A percentile compares a stretch with the other conserved stretches of the same genome.
These are phyloP conservation scores for Pilatotrama ljubarskyi DNA, from an alignment of 768 basidiomycete species.

Conservation along the genomic window DNA sequence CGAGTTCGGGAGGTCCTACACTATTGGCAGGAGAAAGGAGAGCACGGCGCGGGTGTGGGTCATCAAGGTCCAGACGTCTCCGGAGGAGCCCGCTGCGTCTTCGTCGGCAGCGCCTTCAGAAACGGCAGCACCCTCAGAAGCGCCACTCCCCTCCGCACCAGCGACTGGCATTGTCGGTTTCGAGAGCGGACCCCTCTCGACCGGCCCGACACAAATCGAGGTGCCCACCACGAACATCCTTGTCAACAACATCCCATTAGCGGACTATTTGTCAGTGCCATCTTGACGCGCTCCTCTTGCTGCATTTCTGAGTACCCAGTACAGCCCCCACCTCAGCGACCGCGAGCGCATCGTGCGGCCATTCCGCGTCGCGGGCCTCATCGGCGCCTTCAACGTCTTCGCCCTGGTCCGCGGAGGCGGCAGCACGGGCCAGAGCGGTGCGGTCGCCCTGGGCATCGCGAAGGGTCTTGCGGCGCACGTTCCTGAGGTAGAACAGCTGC, in stretches of 20 bases:
- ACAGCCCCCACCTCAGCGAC: conserved; percentile 57
- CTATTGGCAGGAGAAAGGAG: conserved; percentile 85
- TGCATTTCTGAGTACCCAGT: background rate
- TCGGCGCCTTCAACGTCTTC: conserved; percentile 80
- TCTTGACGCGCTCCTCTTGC: background rate
- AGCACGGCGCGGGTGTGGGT: conserved; percentile 93
- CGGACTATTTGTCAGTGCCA: conserved; percentile 62
- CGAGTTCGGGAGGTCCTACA: conserved; percentile 80
- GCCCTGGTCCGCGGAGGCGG: conserved; percentile 78
- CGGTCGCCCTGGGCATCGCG: conserved; percentile 74
- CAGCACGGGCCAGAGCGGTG: conserved; percentile 90
- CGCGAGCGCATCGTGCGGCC: conserved; percentile 83
- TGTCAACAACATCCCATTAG: conserved; percentile 81
- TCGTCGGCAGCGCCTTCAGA: conserved; percentile 11
- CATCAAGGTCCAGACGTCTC: conserved; percentile 54
- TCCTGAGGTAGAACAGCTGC: conserved; percentile 59
- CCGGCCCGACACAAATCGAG: conserved; percentile 23
- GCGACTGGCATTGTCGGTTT: conserved; percentile 8
- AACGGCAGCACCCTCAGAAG: background rate
- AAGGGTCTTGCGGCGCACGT: conserved; percentile 74
- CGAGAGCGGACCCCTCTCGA: conserved; percentile 20
- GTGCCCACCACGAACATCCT: conserved; percentile 68
- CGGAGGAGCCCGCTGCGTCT: conserved; percentile 8
- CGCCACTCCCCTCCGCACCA: background rate
- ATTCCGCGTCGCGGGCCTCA: conserved; percentile 75